Percentiles rank a stretch among this genome's conserved stretches.
Conservation (phyloP, 1,284 basidiomycete genomes). For the Porodaedalea pini region DNA sequence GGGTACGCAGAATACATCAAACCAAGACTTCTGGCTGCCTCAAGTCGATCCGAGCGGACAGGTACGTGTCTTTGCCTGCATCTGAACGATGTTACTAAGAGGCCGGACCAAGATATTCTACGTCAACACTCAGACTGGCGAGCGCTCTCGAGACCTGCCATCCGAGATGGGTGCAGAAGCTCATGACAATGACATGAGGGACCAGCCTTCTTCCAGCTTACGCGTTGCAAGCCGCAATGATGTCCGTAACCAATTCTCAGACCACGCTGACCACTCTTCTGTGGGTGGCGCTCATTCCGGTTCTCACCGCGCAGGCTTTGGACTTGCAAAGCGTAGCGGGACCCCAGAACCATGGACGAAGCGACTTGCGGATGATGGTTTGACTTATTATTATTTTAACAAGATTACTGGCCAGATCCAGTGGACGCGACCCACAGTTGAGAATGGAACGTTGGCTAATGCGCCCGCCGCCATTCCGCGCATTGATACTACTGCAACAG, state of each 20-base stretch:
- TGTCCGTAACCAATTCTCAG: slow-evolving; percentile 38
- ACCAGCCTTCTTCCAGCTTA: slow-evolving; percentile 52
- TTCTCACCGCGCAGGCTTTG: slow-evolving; percentile 50
- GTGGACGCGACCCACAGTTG: slow-evolving; percentile 59
- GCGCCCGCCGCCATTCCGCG: background rate
- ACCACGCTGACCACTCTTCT: slow-evolving; percentile 27
- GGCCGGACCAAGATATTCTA: slow-evolving; percentile 74
- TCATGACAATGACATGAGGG: slow-evolving; percentile 57
- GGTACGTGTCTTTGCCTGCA: slow-evolving; percentile 36
- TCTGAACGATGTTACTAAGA: slow-evolving; percentile 7
- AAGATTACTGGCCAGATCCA: slow-evolving; percentile 62
- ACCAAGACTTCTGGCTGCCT: slow-evolving; percentile 74
- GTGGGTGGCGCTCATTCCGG: slow-evolving; percentile 22
- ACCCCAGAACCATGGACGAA: slow-evolving; percentile 79
- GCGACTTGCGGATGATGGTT: slow-evolving; percentile 80
- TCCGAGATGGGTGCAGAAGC: slow-evolving; percentile 55
- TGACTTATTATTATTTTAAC: slow-evolving; percentile 79
- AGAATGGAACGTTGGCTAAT: slow-evolving; percentile 13
- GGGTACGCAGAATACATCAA: slow-evolving; percentile 32
- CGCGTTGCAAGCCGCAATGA: slow-evolving; percentile 52
- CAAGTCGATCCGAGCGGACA: slow-evolving; percentile 69
- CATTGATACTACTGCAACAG: slow-evolving; percentile 5
- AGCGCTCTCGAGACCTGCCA: slow-evolving; percentile 85
- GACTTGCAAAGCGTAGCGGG: slow-evolving; percentile 50
- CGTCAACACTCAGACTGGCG: slow-evolving; percentile 87